Conservation (phyloP, 2,329 filamentous ascomycete species). For the Alternaria atra region DNA sequence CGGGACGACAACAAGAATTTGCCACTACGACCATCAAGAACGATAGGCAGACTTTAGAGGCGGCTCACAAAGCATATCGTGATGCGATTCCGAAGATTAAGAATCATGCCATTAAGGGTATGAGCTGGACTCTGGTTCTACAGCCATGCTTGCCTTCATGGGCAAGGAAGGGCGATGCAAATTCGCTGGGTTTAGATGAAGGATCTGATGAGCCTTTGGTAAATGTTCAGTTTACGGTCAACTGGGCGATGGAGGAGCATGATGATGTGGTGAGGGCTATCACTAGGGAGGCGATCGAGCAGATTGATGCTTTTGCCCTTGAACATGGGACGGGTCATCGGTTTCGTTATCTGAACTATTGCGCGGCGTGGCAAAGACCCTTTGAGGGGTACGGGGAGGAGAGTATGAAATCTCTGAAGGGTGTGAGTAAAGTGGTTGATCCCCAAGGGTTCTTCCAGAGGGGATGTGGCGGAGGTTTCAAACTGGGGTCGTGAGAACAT, state of each 20-base stretch:
- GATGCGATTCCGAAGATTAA: conserved; percentile 38
- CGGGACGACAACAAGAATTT: conserved; percentile 38
- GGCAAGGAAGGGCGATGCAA: conserved; percentile 24
- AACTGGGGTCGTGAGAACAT: conserved; percentile 20
- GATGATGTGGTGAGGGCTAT: conserved; percentile 40
- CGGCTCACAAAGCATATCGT: conserved; percentile 37
- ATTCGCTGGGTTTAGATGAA: conserved; percentile 22
- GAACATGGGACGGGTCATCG: conserved; percentile 24
- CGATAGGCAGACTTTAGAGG: conserved; percentile 41
- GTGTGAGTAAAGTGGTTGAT: conserved; percentile 48
- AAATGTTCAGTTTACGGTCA: conserved; percentile 46
- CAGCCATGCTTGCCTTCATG: conserved; percentile 28
- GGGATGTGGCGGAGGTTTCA: conserved; percentile 49
- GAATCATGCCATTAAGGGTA: conserved; percentile 31
- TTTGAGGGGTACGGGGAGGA: conserved; percentile 44
- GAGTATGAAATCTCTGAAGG: conserved; percentile 36
- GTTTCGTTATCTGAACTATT: conserved; percentile 49
- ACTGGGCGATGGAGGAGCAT: conserved; percentile 40
- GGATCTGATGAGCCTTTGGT: conserved; percentile 39
- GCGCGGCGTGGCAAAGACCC: conserved; percentile 49
- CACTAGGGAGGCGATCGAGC: conserved; percentile 38
- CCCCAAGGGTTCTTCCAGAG: conserved; percentile 48
- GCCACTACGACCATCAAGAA: conserved; percentile 51
- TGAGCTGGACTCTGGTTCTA: conserved; percentile 46
- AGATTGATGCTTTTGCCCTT: conserved; percentile 45